phyloP scores from a whole-genome alignment of 352 stramenopile genomes.

The Pythium coloratum region DNA sequence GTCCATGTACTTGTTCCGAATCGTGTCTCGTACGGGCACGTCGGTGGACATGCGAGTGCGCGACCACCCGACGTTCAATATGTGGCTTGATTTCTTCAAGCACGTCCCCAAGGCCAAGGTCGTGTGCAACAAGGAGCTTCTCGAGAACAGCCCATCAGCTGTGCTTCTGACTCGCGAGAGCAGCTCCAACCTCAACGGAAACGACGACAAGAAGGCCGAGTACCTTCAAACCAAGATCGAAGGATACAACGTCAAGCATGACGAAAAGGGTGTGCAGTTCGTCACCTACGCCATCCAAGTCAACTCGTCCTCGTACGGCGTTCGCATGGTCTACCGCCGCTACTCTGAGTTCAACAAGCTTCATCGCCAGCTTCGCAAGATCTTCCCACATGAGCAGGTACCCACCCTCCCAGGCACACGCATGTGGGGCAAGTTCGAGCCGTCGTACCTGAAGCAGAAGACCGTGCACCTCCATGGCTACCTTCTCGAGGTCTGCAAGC shows the following conservation, averaged over 20 bases:
- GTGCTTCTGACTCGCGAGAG: constrained; percentile 70
- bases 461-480: constrained; percentile 70
- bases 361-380: constrained; percentile 71
- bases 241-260: constrained; percentile 60
- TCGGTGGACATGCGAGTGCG: constrained; percentile 80
- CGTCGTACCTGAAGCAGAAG: constrained; percentile 80
- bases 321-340: constrained; percentile 68
- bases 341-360: constrained; percentile 81
- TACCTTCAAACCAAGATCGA: constrained; percentile 85
- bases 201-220: constrained; percentile 37
- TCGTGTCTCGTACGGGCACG: constrained; percentile 65
- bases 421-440: constrained; percentile 87
- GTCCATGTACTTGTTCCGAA: constrained; percentile 71
- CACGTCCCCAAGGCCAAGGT: constrained; percentile 57
- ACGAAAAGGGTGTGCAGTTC: constrained; percentile 74
- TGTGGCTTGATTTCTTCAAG: constrained; percentile 67
- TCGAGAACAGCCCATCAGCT: constrained; percentile 79
- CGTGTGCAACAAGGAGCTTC: constrained; percentile 68
- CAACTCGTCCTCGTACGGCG: constrained; percentile 58
- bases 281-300: constrained; percentile 83
- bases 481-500: constrained; percentile 70
- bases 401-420: constrained; percentile 64
- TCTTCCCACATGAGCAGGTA: constrained; percentile 79
- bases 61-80: constrained; percentile 73
- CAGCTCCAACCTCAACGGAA: constrained; percentile 9